phyloP scores from a whole-genome alignment of 257 asterid genomes.

The Solanum sitiens region DNA sequence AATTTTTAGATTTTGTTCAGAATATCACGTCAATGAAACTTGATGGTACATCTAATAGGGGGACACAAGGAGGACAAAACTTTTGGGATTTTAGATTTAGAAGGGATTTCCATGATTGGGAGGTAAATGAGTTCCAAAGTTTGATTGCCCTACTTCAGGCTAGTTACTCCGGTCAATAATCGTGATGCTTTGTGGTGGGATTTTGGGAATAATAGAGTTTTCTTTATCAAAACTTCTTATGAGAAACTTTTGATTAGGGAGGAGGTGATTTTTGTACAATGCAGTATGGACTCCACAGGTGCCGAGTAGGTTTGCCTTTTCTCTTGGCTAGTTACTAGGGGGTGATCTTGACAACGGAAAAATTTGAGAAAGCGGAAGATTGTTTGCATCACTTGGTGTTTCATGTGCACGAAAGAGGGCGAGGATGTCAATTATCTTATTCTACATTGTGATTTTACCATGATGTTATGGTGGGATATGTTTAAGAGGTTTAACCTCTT shows the following conservation, averaged over 20 bases:
- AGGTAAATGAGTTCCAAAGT: not conserved
- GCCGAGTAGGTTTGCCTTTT: not conserved
- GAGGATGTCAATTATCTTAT: not conserved
- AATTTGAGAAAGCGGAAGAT: not conserved
- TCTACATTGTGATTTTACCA: not conserved
- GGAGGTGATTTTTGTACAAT: not conserved
- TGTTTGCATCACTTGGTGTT: not conserved
- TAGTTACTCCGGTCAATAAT: not conserved
- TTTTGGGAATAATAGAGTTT: not conserved
- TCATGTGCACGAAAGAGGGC: not conserved
- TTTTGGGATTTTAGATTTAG: not conserved
- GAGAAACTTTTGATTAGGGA: not conserved
- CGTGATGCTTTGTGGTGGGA: not conserved
- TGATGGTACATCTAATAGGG: not conserved
- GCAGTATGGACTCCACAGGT: not conserved
- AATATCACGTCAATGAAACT: not conserved
- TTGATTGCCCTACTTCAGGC: not conserved
- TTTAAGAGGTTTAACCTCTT: not conserved
- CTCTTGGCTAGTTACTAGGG: not conserved
- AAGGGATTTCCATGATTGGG: not conserved
- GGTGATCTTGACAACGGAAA: not conserved
- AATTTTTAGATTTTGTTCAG: not conserved
- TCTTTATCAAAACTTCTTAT: not conserved
- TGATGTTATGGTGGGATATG: not conserved
- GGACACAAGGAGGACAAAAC: not conserved